phyloP scores from a whole-genome alignment of 495 filamentous ascomycete species.

The Trypethelium eluteriae region DNA sequence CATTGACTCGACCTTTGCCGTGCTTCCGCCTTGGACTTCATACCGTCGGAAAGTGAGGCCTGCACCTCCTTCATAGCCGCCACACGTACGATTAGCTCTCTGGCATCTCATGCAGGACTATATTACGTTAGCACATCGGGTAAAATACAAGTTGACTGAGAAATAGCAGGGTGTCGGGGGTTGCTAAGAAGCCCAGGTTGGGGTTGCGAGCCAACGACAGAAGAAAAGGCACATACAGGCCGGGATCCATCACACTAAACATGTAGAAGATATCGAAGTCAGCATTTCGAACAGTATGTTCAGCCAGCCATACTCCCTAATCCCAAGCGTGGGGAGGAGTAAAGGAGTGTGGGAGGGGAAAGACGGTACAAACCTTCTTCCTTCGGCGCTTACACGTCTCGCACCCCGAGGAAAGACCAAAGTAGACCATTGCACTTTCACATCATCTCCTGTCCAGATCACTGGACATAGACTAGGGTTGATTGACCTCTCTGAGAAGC shows the following conservation, averaged over 20 bases:
- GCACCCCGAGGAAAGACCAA: conserved; percentile 33
- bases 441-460: not conserved
- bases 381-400: conserved; percentile 31
- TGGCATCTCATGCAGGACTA: conserved; percentile 34
- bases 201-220: not conserved
- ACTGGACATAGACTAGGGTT: not conserved
- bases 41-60: conserved; percentile 28
- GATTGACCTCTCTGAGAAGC: not conserved
- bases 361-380: conserved; percentile 30
- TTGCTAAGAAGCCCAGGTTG: not conserved
- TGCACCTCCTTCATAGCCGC: conserved; percentile 28
- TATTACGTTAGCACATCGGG: not conserved
- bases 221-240: conserved; percentile 25
- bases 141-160: not conserved
- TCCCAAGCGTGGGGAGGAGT: not conserved
- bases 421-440: conserved; percentile 29
- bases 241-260: conserved; percentile 32
- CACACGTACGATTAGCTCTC: conserved; percentile 30
- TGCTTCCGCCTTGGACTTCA: conserved; percentile 13
- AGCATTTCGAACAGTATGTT: not conserved
- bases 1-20: conserved; percentile 20
- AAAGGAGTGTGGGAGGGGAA: not conserved
- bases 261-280: not conserved
- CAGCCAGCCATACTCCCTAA: not conserved
- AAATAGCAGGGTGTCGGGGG: not conserved